Evolutionary conservation across 805 yeast species (phyloP), one percentile per base, ranked within the genome.

Genomic region (Zygoascus ofunaensis): DNA sequence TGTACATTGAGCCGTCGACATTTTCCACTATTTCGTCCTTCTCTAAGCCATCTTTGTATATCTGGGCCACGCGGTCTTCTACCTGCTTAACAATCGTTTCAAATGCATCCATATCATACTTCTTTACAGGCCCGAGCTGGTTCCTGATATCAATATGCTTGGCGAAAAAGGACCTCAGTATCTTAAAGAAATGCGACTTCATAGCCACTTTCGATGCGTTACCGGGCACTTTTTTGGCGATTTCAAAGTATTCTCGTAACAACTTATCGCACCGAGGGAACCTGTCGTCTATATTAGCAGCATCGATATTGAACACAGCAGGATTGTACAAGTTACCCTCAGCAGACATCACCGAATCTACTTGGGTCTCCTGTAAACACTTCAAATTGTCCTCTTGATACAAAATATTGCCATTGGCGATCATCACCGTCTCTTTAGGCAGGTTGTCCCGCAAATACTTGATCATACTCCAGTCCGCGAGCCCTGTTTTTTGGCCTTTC

Each of bases 301-400:
- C 45, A 19, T 33, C 42, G n/a, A 43, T 2, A 74, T 64, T 59
- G 60, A 92, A 90, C 1, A 89, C 78, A 4, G 94, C 97, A 0
- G 99, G 99, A 56, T 92, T 92, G 64, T 80, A 84, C 30, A 92
- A 67, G 57, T 87, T 87, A 1, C 96, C 96, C 62, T 92, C 99
- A 1, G 98, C 98, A 35, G 94, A 80, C 98, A 92, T 92, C 15
- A 92, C 92, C 0, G 87, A 95, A 64, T 92, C 97, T 51, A 92
- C 83, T 0, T 65, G 67, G 3, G 86, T 77, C 5, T 67, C 72
- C 1, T 70, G 71, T 37, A 77, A 59, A 60, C 96, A 83, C 49
- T 92, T 71, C 1, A 71, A 70, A 20, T 90, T 68, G 60, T 92
- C 97, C 36, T 80, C 83, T 0, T 94, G 85, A 56, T 92, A 92